These are phyloP conservation scores for Ceratocystis cacaofunesta DNA, from an alignment of 2,329 filamentous ascomycete species.

Conservation along the genomic window DNA sequence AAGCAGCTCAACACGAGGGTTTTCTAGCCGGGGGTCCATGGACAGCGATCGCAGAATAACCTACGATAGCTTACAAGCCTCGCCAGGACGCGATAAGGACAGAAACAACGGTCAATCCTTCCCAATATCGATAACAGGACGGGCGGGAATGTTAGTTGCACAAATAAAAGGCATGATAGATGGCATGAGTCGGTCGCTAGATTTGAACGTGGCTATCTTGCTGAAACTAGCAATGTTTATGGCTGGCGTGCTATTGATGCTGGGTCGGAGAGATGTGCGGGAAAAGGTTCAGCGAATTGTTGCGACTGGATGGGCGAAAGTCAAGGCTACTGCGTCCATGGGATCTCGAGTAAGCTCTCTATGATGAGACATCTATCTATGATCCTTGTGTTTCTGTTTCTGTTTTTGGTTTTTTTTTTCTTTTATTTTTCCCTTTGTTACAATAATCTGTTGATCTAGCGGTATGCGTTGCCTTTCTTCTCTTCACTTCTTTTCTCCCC, in stretches of 20 bases:
- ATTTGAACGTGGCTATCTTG: slow-evolving; percentile 41
- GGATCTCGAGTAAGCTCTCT: slow-evolving; percentile 97
- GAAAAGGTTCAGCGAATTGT: slow-evolving; percentile 58
- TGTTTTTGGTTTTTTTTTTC: neutral
- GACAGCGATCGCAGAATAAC: neutral
- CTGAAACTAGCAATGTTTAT: slow-evolving; percentile 61
- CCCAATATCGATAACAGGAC: slow-evolving; percentile 21
- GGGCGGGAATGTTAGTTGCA: slow-evolving; percentile 37
- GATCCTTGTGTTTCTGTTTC: neutral
- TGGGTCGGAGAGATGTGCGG: slow-evolving; percentile 60
- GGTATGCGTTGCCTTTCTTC: neutral
- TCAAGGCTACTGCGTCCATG: slow-evolving; percentile 80
- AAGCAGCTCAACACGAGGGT: slow-evolving; percentile 9
- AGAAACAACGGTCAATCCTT: slow-evolving; percentile 20
- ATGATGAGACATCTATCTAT: slow-evolving; percentile 25
- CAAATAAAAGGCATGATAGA: slow-evolving; percentile 39
- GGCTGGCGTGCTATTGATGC: slow-evolving; percentile 58
- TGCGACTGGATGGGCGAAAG: slow-evolving; percentile 60
- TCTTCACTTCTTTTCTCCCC: neutral
- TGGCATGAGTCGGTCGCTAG: slow-evolving; percentile 35
- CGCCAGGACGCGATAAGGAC: slow-evolving; percentile 1
- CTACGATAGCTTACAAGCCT: neutral
- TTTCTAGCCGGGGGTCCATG: slow-evolving; percentile 2
- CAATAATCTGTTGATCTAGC: neutral
- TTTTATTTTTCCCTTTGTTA: slow-evolving; percentile 1